Conservation (phyloP, 2,329 filamentous ascomycete species). For the Fusarium sacchari region DNA sequence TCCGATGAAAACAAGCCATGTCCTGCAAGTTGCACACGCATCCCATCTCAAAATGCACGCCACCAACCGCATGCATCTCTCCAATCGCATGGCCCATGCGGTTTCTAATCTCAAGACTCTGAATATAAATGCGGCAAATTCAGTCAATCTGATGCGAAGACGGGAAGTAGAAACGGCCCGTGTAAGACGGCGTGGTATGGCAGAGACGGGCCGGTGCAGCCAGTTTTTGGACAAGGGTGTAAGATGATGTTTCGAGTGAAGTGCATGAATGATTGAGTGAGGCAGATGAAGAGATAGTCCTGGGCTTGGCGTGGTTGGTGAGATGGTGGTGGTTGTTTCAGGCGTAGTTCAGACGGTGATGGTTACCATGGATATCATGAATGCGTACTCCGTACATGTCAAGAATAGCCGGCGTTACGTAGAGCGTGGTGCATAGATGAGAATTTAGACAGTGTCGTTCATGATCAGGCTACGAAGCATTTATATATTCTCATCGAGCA, state of each 20-base stretch:
- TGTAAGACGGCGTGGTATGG: constrained; percentile 28
- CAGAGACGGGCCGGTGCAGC: constrained; percentile 36
- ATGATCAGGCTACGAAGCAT: no score
- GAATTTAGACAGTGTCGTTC: not conserved
- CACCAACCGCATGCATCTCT: constrained; percentile 12
- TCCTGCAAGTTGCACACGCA: constrained; percentile 25
- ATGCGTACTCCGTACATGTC: not conserved
- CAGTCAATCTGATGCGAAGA: constrained; percentile 1
- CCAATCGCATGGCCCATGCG: constrained; percentile 39
- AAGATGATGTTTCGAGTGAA: not conserved
- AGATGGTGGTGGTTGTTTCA: not conserved
- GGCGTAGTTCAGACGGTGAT: not conserved
- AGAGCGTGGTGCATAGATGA: not conserved
- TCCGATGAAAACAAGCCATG: constrained; percentile 7
- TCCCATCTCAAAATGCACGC: constrained; percentile 16
- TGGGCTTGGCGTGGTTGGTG: constrained; percentile 4
- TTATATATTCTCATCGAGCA: not conserved
- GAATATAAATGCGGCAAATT: not conserved
- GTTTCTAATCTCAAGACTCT: not conserved
- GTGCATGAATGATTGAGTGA: not conserved
- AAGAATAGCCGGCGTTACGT: constrained; percentile 8
- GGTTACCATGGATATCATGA: not conserved
- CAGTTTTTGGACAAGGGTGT: constrained; percentile 24
- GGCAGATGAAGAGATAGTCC: not conserved
- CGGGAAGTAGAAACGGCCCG: constrained; percentile 35